These are phyloP conservation scores for Scheffersomyces illinoinensis DNA, from an alignment of 1,139 yeast genomes.

Conservation along the genomic window DNA sequence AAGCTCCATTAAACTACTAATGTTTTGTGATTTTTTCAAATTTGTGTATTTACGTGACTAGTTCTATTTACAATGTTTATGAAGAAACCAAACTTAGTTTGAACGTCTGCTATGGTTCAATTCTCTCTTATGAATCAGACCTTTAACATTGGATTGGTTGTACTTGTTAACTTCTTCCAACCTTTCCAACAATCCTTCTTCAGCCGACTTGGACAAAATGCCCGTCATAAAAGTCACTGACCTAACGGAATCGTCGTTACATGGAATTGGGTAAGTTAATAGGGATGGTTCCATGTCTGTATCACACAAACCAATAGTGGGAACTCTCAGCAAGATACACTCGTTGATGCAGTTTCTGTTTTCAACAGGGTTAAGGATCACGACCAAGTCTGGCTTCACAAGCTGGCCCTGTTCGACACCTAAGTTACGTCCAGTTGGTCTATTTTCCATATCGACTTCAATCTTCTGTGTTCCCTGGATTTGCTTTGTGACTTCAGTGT, in stretches of 20 bases:
- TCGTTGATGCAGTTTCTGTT: conserved; percentile 80
- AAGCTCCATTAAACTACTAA: conserved; percentile 4
- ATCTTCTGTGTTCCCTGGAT: conserved; percentile 55
- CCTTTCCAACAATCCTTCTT: conserved; percentile 68
- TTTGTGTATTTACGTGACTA: neutral
- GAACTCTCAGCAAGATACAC: conserved; percentile 79
- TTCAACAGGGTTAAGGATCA: conserved; percentile 85
- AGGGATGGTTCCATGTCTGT: conserved; percentile 90
- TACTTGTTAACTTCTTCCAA: conserved; percentile 36
- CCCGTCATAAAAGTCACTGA: conserved; percentile 80
- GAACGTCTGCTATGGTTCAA: neutral
- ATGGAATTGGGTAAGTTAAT: conserved; percentile 93
- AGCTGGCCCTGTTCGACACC: conserved; percentile 45
- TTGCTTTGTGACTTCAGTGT: conserved; percentile 73
- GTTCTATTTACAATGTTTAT: conserved; percentile 1
- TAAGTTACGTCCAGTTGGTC: conserved; percentile 58
- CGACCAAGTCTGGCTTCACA: conserved; percentile 86
- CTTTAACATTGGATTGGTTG: conserved; percentile 13
- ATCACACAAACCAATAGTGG: conserved; percentile 92
- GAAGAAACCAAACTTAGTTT: neutral
- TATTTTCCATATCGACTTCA: conserved; percentile 40
- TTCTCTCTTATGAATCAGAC: neutral
- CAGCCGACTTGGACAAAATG: conserved; percentile 81
- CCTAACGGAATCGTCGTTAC: conserved; percentile 91
- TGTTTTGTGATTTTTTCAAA: neutral